Evolutionary conservation across 176 grass and related monocot species (phyloP).

Genomic region (Pontederia paniculata): DNA sequence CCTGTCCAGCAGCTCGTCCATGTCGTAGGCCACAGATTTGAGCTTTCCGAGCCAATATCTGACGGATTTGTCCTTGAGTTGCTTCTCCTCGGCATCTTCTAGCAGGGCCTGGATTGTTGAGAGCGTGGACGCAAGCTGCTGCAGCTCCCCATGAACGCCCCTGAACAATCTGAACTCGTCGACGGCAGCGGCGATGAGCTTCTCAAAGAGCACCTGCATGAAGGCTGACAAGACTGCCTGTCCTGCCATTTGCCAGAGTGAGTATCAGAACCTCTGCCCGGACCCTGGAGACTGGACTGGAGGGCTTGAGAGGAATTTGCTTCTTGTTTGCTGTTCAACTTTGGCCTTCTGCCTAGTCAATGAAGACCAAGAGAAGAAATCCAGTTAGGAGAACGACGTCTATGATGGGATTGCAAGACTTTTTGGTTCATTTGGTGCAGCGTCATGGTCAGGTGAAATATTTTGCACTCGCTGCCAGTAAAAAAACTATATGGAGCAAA

Average conservation of each 20-base stretch:
- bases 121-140: constrained; percentile 35
- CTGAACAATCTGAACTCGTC: constrained; percentile 36
- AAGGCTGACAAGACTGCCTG: constrained; percentile 52
- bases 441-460: no score
- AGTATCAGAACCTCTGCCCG: no score
- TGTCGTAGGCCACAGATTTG: constrained; percentile 29
- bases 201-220: constrained; percentile 63
- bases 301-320: no score
- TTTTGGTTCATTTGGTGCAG: no score
- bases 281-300: no score
- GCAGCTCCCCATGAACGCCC: constrained; percentile 35
- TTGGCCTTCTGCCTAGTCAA: no score
- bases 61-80: constrained; percentile 39
- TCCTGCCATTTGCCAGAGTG: constrained; percentile 21
- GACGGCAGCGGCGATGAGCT: constrained; percentile 31
- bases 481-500: no score
- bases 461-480: no score
- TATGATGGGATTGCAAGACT: no score
- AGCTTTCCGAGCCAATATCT: constrained; percentile 48
- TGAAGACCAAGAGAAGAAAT: no score
- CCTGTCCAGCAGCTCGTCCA: constrained; percentile 63
- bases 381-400: no score
- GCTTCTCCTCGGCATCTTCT: constrained; percentile 64
- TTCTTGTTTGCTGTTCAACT: no score
- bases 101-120: constrained; percentile 40